Evolutionary conservation across 106 monocot genomes (phyloP).

Genomic region (Dactylorhiza incarnata): DNA sequence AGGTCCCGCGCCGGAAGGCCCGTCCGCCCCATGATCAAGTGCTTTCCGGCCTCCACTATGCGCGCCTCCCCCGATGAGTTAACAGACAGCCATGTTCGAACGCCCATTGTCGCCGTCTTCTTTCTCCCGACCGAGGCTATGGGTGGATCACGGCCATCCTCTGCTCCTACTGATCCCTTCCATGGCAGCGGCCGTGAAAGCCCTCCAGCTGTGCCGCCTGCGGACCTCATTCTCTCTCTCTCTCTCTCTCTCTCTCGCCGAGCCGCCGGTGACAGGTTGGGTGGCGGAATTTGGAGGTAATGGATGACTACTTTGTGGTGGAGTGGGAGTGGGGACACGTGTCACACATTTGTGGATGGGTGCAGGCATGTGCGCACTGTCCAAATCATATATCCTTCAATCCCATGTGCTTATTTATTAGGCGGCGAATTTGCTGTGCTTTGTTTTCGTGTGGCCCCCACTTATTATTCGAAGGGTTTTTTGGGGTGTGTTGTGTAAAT

Average conservation of each 20-base stretch:
- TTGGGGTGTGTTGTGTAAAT: no score
- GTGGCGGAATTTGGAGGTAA: background rate
- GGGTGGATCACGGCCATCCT: background rate
- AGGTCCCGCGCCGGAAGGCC: constrained; percentile 65
- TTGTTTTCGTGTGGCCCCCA: no score
- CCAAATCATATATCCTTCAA: no score
- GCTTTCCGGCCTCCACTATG: constrained; percentile 45
- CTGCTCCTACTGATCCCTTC: background rate
- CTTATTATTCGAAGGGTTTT: no score
- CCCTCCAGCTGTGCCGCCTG: background rate
- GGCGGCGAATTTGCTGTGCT: no score
- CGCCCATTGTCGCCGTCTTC: constrained; percentile 20
- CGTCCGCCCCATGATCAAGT: constrained; percentile 53
- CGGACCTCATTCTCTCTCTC: constrained; percentile 4
- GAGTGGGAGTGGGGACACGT: background rate
- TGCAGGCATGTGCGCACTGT: no score
- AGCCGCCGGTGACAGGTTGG: background rate
- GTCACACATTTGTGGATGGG: background rate
- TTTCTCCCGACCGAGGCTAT: constrained; percentile 12
- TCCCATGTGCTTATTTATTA: no score
- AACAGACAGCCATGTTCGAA: constrained; percentile 41
- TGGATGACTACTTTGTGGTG: background rate
- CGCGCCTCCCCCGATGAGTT: constrained; percentile 29
- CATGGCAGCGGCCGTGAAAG: background rate
- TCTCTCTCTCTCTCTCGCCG: background rate